phyloP scores from a whole-genome alignment of 2,329 filamentous ascomycete genomes.

The Scedosporium minutisporum region DNA sequence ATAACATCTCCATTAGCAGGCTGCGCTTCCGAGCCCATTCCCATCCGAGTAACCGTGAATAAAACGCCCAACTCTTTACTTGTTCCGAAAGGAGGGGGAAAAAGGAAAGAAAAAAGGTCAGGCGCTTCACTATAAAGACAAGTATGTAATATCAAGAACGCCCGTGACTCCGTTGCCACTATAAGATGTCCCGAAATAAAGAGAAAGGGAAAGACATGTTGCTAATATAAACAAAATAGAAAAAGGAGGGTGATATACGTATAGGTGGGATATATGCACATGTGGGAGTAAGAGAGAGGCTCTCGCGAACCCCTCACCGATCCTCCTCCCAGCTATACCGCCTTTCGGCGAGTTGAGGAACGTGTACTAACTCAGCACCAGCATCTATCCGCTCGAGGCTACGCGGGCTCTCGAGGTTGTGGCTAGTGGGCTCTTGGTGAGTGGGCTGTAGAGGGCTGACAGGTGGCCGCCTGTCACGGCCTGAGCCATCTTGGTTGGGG shows the following conservation, averaged over 20 bases:
- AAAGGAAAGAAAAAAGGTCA: background rate
- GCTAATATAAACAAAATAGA: background rate
- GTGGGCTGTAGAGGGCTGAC: background rate
- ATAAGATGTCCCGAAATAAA: background rate
- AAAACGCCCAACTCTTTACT: background rate
- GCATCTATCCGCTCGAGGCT: slow-evolving; percentile 33
- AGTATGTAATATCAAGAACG: background rate
- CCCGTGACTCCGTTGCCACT: background rate
- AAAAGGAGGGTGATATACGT: background rate
- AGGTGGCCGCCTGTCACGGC: background rate
- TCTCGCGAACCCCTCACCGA: slow-evolving; percentile 7
- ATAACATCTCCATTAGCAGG: background rate
- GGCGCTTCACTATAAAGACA: background rate
- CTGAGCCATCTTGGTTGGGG: background rate
- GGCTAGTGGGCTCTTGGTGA: slow-evolving; percentile 1
- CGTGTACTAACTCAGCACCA: slow-evolving; percentile 36
- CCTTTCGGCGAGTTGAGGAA: slow-evolving; percentile 39
- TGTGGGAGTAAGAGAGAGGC: background rate
- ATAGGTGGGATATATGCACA: background rate
- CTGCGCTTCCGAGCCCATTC: background rate
- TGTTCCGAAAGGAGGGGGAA: background rate
- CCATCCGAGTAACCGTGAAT: background rate
- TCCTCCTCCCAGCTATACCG: slow-evolving; percentile 43
- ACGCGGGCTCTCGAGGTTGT: slow-evolving; percentile 13
- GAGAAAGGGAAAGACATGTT: background rate